Base-by-base conservation (phyloP, 495 filamentous ascomycete species). In the Echria macrotheca region DNA sequence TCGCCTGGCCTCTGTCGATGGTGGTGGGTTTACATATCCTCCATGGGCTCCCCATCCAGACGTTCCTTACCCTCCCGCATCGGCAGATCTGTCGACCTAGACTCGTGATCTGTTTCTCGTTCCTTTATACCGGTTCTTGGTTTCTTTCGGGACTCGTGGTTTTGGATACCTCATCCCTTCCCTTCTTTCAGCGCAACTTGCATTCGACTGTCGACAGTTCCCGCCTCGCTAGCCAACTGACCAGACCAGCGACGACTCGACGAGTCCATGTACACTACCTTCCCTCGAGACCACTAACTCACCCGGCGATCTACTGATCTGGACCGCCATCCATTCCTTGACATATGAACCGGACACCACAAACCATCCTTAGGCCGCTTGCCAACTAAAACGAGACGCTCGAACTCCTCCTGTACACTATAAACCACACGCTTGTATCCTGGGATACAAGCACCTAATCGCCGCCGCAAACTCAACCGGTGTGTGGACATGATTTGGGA, bases 321-420 rank as follows among this genome's bases (percentile, higher is more conserved):
- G 63, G 66, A 70, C 70, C 57, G 60, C 65, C 69, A 63, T 68
- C 65, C 71, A 72, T 66, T 75, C 71, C 49, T 74, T 76, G 56
- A 55, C 56, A 54, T 28, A 52, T 46, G 66, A 71, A 71, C 59
- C 69, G 64, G 68, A 67, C 62, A 58, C 56, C 17, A 10, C 23
- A 19, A 61, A 71, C 71, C 72, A 69, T 73, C 69, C 45, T 76
- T 76, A 68, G 70, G 70, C 69, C 70, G 66, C 57, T 61, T 61
- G 61, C 69, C 52, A 56, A 41, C 11, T 6, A 29, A 39, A 37
- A 52, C 52, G 47, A 29, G 42, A 59, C 57, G 41, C 39, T 56
- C 43, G 41, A 53, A 42, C 35, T 57, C 36, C 46, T 50, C 57
- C 49, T 72, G 69, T 71, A 75, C 56, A 70, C 56, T 72, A 72